phyloP scores from a whole-genome alignment of 2,329 filamentous ascomycete genomes.

The Penicillium thymicola region DNA sequence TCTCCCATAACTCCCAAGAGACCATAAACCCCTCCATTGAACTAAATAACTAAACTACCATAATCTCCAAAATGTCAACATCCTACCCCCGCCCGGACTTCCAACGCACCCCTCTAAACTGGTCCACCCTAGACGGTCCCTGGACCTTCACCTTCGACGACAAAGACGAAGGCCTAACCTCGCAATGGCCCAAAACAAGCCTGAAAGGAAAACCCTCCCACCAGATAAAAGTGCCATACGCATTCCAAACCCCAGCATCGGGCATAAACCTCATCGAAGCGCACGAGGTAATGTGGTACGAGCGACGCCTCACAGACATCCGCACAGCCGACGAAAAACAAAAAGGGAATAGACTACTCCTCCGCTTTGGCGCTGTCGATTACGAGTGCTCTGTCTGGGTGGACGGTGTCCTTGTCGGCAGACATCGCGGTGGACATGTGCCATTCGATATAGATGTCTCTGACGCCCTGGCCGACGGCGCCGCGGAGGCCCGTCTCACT shows the following conservation, averaged over 20 bases:
- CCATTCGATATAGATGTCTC: conserved; percentile 61
- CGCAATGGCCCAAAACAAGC: conserved; percentile 54
- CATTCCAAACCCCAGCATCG: conserved; percentile 63
- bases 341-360: conserved; percentile 36
- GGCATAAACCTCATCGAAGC: conserved; percentile 60
- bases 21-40: background rate
- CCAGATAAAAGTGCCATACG: conserved; percentile 62
- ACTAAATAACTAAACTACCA: background rate
- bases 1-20: background rate
- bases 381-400: conserved; percentile 55
- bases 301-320: conserved; percentile 52
- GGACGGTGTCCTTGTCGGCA: conserved; percentile 51
- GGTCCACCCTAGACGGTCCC: conserved; percentile 60
- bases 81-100: conserved; percentile 65
- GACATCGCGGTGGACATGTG: conserved; percentile 60
- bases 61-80: conserved; percentile 4
- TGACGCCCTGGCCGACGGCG: conserved; percentile 13
- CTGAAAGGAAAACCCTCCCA: conserved; percentile 37
- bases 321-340: conserved; percentile 45
- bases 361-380: conserved; percentile 53
- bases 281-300: conserved; percentile 68
- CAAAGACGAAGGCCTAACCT: conserved; percentile 53
- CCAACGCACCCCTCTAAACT: conserved; percentile 53
- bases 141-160: conserved; percentile 68
- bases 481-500: conserved; percentile 45